Conservation (phyloP, 495 filamentous ascomycete genomes). For the Pseudomonodictys pantanalensis region DNA sequence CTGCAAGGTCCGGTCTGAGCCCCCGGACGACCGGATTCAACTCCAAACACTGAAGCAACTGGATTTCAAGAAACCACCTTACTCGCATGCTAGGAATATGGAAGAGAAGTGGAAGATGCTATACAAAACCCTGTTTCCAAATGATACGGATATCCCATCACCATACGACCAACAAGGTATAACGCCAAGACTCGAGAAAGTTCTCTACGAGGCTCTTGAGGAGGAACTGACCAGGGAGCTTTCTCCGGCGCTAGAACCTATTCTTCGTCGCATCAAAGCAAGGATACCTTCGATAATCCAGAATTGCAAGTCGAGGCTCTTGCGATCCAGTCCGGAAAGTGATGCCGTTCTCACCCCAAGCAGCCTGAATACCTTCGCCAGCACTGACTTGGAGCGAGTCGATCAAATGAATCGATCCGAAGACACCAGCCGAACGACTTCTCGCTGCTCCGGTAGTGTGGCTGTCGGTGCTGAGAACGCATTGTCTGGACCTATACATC, state of each 20-base stretch:
- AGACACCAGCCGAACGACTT: too few species aligned
- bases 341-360: too few species aligned
- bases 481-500: too few species aligned
- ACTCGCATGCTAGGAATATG: not conserved
- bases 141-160: conserved; percentile 5
- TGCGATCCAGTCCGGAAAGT: too few species aligned
- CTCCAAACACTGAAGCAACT: not conserved
- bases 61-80: conserved; percentile 22
- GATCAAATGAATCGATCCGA: too few species aligned
- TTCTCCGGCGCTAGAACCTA: conserved; percentile 5
- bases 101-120: conserved; percentile 16
- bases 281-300: conserved; percentile 13
- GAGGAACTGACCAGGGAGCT: conserved; percentile 10
- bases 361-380: too few species aligned
- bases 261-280: conserved; percentile 1
- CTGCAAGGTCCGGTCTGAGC: conserved; percentile 6
- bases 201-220: conserved; percentile 4
- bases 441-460: too few species aligned
- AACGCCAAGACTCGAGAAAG: not conserved
- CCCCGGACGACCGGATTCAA: conserved; percentile 4
- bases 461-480: too few species aligned
- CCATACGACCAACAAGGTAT: conserved; percentile 10
- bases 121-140: conserved; percentile 4
- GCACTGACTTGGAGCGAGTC: too few species aligned
- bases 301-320: not conserved